Percentiles rank a stretch among this genome's conserved stretches.
Conservation (phyloP, 441 rosid genomes). For the Erodium trifolium region DNA sequence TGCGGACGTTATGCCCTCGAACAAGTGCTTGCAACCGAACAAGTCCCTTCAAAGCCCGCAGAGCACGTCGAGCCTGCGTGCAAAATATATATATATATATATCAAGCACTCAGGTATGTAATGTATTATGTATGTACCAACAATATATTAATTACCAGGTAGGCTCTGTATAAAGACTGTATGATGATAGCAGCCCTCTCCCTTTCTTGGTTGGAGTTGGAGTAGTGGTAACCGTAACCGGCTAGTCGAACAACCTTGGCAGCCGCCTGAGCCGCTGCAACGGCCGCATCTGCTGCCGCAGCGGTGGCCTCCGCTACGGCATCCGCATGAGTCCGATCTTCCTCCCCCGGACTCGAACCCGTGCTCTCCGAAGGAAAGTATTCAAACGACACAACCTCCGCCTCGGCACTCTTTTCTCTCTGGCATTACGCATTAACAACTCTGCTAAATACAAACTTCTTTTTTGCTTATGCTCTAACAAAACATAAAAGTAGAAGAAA, state of each 20-base stretch:
- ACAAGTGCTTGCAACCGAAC: slow-evolving; percentile 91
- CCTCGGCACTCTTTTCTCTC: too few relatives aligned
- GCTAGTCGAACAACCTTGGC: slow-evolving; percentile 84
- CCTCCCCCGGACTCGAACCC: slow-evolving; percentile 40
- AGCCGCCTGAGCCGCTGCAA: slow-evolving; percentile 88
- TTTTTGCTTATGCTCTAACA: too few relatives aligned
- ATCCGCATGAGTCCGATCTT: slow-evolving; percentile 68
- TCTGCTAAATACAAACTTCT: too few relatives aligned
- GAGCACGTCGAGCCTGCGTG: slow-evolving; percentile 74
- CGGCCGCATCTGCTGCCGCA: slow-evolving; percentile 87
- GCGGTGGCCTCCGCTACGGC: slow-evolving; percentile 91
- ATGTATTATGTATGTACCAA: too few relatives aligned
- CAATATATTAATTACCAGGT: slow-evolving; percentile 39
- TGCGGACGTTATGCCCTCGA: slow-evolving; percentile 88
- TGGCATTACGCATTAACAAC: too few relatives aligned
- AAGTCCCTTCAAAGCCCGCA: slow-evolving; percentile 83
- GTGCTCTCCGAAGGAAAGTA: too few relatives aligned
- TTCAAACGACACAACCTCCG: too few relatives aligned
- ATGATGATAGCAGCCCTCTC: slow-evolving; percentile 75
- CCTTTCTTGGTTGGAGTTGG: slow-evolving; percentile 37
- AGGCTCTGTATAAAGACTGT: slow-evolving; percentile 76
- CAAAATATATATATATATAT: too few relatives aligned
- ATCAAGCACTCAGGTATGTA: too few relatives aligned
- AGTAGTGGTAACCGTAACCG: slow-evolving; percentile 45
- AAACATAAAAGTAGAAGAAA: too few relatives aligned